These are phyloP conservation scores for Dendryphion nanum DNA, from an alignment of 2,329 filamentous ascomycete species.

Conservation along the genomic window DNA sequence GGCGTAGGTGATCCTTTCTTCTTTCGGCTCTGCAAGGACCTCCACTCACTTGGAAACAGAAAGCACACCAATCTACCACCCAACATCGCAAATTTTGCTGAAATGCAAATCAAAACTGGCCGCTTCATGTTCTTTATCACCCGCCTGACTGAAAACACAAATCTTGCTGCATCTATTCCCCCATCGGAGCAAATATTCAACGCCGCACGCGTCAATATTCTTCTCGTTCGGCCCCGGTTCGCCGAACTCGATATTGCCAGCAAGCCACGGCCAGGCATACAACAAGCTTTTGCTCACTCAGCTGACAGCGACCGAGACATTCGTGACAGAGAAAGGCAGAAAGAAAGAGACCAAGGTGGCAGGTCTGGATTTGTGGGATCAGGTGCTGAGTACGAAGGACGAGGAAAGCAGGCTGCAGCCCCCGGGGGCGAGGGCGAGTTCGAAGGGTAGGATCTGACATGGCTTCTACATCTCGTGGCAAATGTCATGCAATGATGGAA, in stretches of 20 bases:
- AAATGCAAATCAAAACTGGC: slow-evolving; percentile 77
- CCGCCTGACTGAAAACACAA: slow-evolving; percentile 96
- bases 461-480: too few species aligned
- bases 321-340: slow-evolving; percentile 1
- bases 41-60: slow-evolving; percentile 48
- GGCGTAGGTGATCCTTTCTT: slow-evolving; percentile 43
- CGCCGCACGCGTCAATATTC: slow-evolving; percentile 83
- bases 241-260: slow-evolving; percentile 55
- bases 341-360: not conserved
- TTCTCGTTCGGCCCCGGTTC: slow-evolving; percentile 82
- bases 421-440: too few species aligned
- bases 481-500: too few species aligned
- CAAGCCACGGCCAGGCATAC: slow-evolving; percentile 35
- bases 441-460: too few species aligned
- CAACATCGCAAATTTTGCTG: slow-evolving; percentile 75
- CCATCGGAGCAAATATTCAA: slow-evolving; percentile 92
- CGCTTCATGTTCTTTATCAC: slow-evolving; percentile 92
- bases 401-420: not conserved
- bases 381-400: slow-evolving; percentile 1
- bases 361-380: too few species aligned
- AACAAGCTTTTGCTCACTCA: slow-evolving; percentile 35
- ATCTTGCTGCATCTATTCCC: slow-evolving; percentile 87
- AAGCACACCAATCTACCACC: slow-evolving; percentile 79
- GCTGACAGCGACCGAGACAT: slow-evolving; percentile 30
- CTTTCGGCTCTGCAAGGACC: slow-evolving; percentile 10